A percentile compares a stretch with the other conserved stretches of the same genome.
phyloP scores from a whole-genome alignment of 2,329 filamentous ascomycete species.

The Ramularia collo-cygni region DNA sequence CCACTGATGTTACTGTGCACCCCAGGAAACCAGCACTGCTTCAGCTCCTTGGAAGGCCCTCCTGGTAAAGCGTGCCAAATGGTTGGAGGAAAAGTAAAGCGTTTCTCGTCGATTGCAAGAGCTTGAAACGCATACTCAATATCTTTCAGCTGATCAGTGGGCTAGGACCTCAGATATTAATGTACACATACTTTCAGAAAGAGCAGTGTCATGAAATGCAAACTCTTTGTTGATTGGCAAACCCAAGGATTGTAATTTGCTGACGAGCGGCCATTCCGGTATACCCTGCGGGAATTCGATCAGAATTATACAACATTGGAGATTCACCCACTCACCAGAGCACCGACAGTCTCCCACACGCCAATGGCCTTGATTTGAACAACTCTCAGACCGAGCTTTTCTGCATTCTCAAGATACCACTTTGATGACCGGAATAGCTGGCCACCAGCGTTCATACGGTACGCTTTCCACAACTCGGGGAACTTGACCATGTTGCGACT shows the following conservation, averaged over 20 bases:
- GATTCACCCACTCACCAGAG: constrained; percentile 6
- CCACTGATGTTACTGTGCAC: constrained; percentile 36
- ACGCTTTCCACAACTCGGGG: constrained; percentile 10
- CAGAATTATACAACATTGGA: no score
- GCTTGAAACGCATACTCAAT: constrained; percentile 35
- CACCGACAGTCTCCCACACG: constrained; percentile 36
- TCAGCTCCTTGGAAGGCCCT: constrained; percentile 28
- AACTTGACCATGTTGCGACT: constrained; percentile 12
- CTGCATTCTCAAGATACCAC: constrained; percentile 10
- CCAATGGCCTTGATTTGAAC: constrained; percentile 33
- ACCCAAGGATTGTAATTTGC: constrained; percentile 21
- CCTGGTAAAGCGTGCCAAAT: constrained; percentile 34
- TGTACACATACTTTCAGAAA: constrained; percentile 20
- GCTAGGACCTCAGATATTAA: neutral
- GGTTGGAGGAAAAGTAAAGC: constrained; percentile 28
- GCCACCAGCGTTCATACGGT: constrained; percentile 1
- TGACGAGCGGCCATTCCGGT: constrained; percentile 20
- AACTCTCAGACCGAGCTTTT: constrained; percentile 4
- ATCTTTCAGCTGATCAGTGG: constrained; percentile 4
- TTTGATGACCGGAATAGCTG: constrained; percentile 4
- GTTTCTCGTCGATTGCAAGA: constrained; percentile 32
- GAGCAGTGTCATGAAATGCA: constrained; percentile 39
- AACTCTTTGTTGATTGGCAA: constrained; percentile 20
- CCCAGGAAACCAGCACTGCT: constrained; percentile 40
- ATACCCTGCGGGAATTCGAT: constrained; percentile 10